Evolutionary conservation across 768 basidiomycete genomes (phyloP), one percentile per base, ranked within the genome.

Genomic region (Suillus cothurnatus): DNA sequence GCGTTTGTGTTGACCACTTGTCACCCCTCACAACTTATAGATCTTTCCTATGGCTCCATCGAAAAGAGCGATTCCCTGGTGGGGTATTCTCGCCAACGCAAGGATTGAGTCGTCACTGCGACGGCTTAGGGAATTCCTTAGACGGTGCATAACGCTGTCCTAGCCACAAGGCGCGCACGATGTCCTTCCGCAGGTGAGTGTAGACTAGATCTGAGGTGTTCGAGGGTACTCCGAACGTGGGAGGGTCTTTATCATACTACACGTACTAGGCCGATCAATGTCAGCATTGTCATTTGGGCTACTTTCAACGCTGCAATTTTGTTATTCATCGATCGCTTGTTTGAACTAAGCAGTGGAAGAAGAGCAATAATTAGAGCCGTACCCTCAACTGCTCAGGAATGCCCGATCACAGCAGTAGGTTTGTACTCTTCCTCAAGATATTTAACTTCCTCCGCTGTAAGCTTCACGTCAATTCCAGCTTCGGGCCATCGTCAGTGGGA

Each of bases 391-490:
- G 12, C 38, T 64, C 66, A 75, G 19, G 61, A 52, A 39, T 82
- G 81, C 21, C 84, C 81, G 3, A 81, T 66, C 28, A 83, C 73
- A 11, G 73, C 49, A 65, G 75, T 76, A 6, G 85, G 78, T 47
- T 62, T 66, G 71, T 87, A 87, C 1, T 75, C 72, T 67, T 83
- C 80, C 50, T 80, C 79, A 58, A 88, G 75, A 50, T 77, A 78
- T 62, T 78, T 74, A 41, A 83, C 74, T 66, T 88, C 87, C 31
- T 86, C 86, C 15, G 72, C 71, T 0, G 80, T 80, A 64, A 88
- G 74, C 47, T 80, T 73, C 55, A 87, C 67, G 47, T 84, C 73
- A 41, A 84, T 71, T 1, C 73, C 73, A 61, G 63, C 78, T 80
- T 59, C n/a, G 34, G 41, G 19, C 6, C 3, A 3, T 28, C n/a